phyloP scores from a whole-genome alignment of 805 yeast species.

The Metschnikowia colocasiae region DNA sequence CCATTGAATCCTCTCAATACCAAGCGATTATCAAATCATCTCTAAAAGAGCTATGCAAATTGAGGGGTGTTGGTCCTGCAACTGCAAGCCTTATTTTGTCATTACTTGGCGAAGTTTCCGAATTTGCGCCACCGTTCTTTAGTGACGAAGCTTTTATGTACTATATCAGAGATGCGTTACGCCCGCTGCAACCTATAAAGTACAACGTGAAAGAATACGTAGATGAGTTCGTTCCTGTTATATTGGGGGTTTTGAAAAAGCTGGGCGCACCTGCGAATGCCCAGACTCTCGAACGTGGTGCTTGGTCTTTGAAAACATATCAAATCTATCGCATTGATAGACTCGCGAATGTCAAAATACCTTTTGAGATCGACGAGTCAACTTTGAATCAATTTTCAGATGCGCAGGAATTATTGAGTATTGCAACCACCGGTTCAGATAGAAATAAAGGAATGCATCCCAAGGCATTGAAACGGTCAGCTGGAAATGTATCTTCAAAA shows the following conservation, averaged over 20 bases:
- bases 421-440: conserved; percentile 1
- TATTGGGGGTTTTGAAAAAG: conserved; percentile 5
- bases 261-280: conserved; percentile 1
- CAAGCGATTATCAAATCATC: conserved; percentile 20
- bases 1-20: conserved; percentile 15
- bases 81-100: conserved; percentile 45
- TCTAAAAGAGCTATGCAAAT: conserved; percentile 30
- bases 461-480: not conserved
- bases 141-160: conserved; percentile 46
- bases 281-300: conserved; percentile 29
- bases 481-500: not conserved
- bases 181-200: conserved; percentile 32
- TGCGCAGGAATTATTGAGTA: not conserved
- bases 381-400: conserved; percentile 6
- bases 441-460: not conserved
- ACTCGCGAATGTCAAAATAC: conserved; percentile 23
- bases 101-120: conserved; percentile 20
- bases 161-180: conserved; percentile 25
- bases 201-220: conserved; percentile 41
- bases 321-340: conserved; percentile 23
- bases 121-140: conserved; percentile 42
- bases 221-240: conserved; percentile 29
- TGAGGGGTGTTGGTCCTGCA: conserved; percentile 51
- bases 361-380: conserved; percentile 18
- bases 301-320: conserved; percentile 36